Evolutionary conservation across 1,284 basidiomycete genomes (phyloP).

Genomic region (Anthracocystis walkeri): DNA sequence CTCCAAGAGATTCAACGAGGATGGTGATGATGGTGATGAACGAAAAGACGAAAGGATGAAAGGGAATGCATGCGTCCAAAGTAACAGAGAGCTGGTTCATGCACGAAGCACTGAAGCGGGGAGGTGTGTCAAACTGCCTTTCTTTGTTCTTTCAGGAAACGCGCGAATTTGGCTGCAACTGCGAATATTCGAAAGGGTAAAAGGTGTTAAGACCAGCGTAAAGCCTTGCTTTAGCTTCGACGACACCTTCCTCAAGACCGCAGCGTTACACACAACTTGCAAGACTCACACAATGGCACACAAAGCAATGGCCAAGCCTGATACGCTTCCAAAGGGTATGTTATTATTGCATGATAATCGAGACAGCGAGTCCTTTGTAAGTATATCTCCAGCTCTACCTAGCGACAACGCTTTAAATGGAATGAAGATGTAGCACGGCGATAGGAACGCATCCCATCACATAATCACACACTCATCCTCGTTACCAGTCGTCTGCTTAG

Average conservation of each 20-base stretch:
- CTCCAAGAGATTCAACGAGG: neutral
- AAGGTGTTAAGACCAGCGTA: too few relatives aligned
- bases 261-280: too few relatives aligned
- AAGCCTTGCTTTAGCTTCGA: too few relatives aligned
- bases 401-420: neutral
- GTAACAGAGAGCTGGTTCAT: conserved; percentile 4
- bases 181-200: too few relatives aligned
- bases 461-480: conserved; percentile 58
- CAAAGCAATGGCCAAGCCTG: neutral
- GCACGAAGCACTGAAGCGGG: conserved; percentile 12
- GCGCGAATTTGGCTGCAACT: conserved; percentile 3
- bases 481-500: conserved; percentile 60
- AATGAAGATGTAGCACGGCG: neutral
- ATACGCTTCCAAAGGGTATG: neutral
- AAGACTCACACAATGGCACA: neutral
- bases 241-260: too few relatives aligned
- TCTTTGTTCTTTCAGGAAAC: conserved; percentile 18
- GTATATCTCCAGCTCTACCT: neutral
- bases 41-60: neutral
- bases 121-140: conserved; percentile 4
- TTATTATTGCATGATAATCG: neutral
- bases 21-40: neutral
- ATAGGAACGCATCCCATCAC: conserved; percentile 3
- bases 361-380: neutral
- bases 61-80: neutral